These are phyloP conservation scores for Epichloe coenophiala DNA, from an alignment of 2,329 filamentous ascomycete genomes.

Conservation along the genomic window DNA sequence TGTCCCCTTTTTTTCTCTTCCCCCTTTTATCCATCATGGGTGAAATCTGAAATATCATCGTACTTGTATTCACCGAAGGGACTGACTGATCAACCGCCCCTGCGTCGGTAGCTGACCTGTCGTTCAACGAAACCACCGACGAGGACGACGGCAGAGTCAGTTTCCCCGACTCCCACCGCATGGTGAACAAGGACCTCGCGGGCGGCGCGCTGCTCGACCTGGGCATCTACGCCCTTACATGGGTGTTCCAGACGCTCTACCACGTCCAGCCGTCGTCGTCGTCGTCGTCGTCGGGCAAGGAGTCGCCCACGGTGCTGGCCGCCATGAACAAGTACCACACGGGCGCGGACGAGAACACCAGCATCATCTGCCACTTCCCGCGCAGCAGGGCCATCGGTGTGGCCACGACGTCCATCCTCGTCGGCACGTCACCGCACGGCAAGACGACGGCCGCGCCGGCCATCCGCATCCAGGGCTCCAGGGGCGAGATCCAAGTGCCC, in stretches of 20 bases:
- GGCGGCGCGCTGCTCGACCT: conserved; percentile 75
- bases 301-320: conserved; percentile 53
- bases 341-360: conserved; percentile 67
- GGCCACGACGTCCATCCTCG: conserved; percentile 51
- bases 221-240: conserved; percentile 79
- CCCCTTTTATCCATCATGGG: not conserved
- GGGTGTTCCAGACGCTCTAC: conserved; percentile 83
- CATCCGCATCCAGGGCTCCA: conserved; percentile 67
- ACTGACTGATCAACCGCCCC: not conserved
- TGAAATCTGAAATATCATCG: too few species aligned
- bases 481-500: conserved; percentile 71
- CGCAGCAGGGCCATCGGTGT: conserved; percentile 55
- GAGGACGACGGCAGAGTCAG: conserved; percentile 37
- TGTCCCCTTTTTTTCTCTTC: conserved; percentile 1
- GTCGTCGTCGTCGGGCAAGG: conserved; percentile 35
- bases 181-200: conserved; percentile 71
- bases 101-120: conserved; percentile 38
- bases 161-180: conserved; percentile 52
- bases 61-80: too few species aligned
- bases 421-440: conserved; percentile 47
- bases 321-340: conserved; percentile 62
- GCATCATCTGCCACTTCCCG: conserved; percentile 65
- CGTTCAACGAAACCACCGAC: conserved; percentile 43
- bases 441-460: conserved; percentile 47
- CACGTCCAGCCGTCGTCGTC: conserved; percentile 50